Evolutionary conservation across 2,329 filamentous ascomycete species (phyloP), one percentile per base, ranked within the genome.

Genomic region (Phyllosticta citribraziliensis): DNA sequence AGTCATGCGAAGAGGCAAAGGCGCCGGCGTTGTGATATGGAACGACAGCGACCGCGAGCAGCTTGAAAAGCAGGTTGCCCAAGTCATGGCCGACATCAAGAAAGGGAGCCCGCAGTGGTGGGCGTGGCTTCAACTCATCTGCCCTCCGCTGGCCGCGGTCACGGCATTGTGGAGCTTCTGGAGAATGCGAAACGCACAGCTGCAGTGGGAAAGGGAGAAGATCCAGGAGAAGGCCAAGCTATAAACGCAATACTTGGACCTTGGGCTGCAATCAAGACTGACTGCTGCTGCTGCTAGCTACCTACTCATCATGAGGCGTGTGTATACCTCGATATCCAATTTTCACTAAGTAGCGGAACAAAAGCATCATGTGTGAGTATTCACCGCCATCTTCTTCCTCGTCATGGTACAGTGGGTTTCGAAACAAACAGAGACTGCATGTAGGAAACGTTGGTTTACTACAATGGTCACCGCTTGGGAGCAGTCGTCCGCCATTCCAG

Each of bases 11-110:
- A 79, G 91, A 53, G 84, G 84, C 3, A 69, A 72, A 52, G 79
- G 77, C 6, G 82, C 80, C 55, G 93, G 92, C 0, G 82, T 91
- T 3, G 90, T 97, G 35, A 82, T 99, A 24, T 94, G 89, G 89
- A 99, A 99, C 75, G 93, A 97, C 75, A 84, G 84, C 2, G 84
- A 84, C 55, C 86, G 80, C 69, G 85, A 85, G 40, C 84, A 91
- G 64, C 73, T 99, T 69, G 82, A 83, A 73, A 73, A 70, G 57
- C 85, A 90, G 72, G 77, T 97, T 11, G 79, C 81, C 57, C 78
- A 76, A 63, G 88, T 86, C 8, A 84, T 97, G 77, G 70, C 68
- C 3, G 80, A 81, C 63, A 76, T 97, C 47, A 80, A 79, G 68
- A 77, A 69, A 54, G 75, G 76, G 19, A 94, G 88, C 72, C 89